These are phyloP conservation scores for Globisporangium cylindrosporum DNA, from an alignment of 352 stramenopile species.

Conservation along the genomic window DNA sequence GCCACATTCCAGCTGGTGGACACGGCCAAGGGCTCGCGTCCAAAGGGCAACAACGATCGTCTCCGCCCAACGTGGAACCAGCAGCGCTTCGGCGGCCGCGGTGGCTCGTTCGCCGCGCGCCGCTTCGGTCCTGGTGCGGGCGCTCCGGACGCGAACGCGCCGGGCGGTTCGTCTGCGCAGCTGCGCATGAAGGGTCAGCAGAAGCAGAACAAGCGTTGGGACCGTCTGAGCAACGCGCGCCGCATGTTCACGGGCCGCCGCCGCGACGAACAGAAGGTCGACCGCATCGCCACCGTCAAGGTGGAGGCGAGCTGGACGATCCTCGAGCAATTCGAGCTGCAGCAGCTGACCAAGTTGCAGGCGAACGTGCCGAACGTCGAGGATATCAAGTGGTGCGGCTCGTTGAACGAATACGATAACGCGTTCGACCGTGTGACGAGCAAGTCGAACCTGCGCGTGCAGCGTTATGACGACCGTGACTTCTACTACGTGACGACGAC, in stretches of 20 bases:
- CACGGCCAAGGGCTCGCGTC: conserved; percentile 85
- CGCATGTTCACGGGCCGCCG: conserved; percentile 63
- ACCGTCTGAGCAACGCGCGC: conserved; percentile 73
- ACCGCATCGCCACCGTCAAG: conserved; percentile 88
- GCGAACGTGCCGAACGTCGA: conserved; percentile 82
- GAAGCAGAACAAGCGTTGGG: conserved; percentile 86
- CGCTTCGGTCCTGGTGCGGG: conserved; percentile 22
- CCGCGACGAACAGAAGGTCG: conserved; percentile 69
- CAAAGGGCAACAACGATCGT: conserved; percentile 68
- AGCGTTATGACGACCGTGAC: conserved; percentile 87
- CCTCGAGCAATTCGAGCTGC: conserved; percentile 96
- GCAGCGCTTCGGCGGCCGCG: conserved; percentile 71
- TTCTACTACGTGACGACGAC: conserved; percentile 97
- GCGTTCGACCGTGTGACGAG: conserved; percentile 93
- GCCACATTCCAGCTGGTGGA: conserved; percentile 93
- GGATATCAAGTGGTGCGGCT: conserved; percentile 94
- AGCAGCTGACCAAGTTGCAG: conserved; percentile 93
- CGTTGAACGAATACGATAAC: conserved; percentile 94
- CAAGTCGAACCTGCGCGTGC: conserved; percentile 74
- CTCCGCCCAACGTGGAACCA: conserved; percentile 84
- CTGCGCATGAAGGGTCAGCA: conserved; percentile 82
- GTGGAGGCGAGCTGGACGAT: conserved; percentile 91
- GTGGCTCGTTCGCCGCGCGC: conserved; percentile 34
- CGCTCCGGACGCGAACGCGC: conserved; percentile 33
- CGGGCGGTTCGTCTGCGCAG: conserved; percentile 49